These are phyloP conservation scores for Cryptomeria japonica DNA, from an alignment of 75 land plant genomes.

Conservation along the genomic window DNA sequence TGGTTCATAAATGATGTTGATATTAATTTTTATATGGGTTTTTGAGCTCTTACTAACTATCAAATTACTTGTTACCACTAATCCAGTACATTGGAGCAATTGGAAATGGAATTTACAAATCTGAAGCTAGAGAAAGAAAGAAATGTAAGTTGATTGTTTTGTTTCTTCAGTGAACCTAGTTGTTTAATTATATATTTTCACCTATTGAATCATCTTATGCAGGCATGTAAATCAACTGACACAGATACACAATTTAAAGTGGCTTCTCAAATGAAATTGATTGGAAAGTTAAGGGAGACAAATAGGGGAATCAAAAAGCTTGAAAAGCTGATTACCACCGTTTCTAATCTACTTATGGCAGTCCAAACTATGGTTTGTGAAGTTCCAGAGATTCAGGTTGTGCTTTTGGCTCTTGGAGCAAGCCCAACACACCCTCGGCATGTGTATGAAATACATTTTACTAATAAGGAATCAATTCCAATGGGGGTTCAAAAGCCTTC, in stretches of 20 bases:
- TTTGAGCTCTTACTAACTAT: neutral
- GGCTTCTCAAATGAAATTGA: conserved; percentile 34
- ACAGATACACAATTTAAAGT: conserved; percentile 20
- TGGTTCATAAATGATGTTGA: neutral
- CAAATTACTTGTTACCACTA: neutral
- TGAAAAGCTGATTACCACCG: conserved; percentile 53
- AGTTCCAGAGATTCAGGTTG: conserved; percentile 26
- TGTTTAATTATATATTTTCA: neutral
- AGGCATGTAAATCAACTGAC: conserved; percentile 2
- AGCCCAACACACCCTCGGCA: conserved; percentile 51
- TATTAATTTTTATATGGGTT: neutral
- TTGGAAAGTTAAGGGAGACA: conserved; percentile 45
- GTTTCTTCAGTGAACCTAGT: neutral
- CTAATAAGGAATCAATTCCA: conserved; percentile 12
- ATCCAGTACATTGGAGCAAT: conserved; percentile 51
- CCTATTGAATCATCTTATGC: conserved; percentile 3
- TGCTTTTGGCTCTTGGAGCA: conserved; percentile 54
- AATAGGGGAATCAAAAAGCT: conserved; percentile 45
- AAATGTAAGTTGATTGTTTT: conserved; percentile 38
- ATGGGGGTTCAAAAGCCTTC: conserved; percentile 8
- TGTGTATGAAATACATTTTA: conserved; percentile 54
- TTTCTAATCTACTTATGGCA: conserved; percentile 38
- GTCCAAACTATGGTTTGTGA: conserved; percentile 34
- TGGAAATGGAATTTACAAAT: conserved; percentile 50
- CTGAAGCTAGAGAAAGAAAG: conserved; percentile 31